These are phyloP conservation scores for Aquilaria sinensis DNA, from an alignment of 345 rosid species.

Conservation along the genomic window DNA sequence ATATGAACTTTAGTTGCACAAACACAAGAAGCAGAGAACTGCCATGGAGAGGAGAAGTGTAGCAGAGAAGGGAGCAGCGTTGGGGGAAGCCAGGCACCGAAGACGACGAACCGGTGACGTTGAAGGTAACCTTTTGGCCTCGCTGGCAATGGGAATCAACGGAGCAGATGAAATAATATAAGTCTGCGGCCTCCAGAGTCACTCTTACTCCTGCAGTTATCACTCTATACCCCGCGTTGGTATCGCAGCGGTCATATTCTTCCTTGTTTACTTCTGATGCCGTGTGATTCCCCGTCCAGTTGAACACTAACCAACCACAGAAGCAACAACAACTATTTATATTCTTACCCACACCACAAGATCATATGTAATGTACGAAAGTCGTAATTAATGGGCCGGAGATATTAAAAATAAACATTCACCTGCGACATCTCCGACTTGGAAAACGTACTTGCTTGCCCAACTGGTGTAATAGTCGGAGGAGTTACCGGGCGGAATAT, in stretches of 20 bases:
- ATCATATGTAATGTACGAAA: no score
- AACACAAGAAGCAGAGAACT: no score
- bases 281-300: conserved; percentile 20
- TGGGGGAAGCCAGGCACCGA: no score
- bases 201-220: not conserved
- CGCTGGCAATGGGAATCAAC: conserved; percentile 15
- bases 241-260: conserved; percentile 21
- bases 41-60: no score
- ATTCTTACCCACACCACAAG: no score
- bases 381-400: no score
- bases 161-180: conserved; percentile 22
- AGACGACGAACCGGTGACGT: not conserved
- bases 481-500: conserved; percentile 16
- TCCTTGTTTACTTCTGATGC: conserved; percentile 17
- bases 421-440: conserved; percentile 1
- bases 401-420: no score
- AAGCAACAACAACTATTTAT: no score
- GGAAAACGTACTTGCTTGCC: not conserved
- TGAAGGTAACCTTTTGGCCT: conserved; percentile 27
- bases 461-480: conserved; percentile 2
- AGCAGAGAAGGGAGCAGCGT: no score
- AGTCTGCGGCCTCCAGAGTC: not conserved
- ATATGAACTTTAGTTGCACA: no score
- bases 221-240: not conserved
- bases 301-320: no score